These are phyloP conservation scores for Rhodocollybia butyracea DNA, from an alignment of 768 basidiomycete genomes.

Conservation along the genomic window DNA sequence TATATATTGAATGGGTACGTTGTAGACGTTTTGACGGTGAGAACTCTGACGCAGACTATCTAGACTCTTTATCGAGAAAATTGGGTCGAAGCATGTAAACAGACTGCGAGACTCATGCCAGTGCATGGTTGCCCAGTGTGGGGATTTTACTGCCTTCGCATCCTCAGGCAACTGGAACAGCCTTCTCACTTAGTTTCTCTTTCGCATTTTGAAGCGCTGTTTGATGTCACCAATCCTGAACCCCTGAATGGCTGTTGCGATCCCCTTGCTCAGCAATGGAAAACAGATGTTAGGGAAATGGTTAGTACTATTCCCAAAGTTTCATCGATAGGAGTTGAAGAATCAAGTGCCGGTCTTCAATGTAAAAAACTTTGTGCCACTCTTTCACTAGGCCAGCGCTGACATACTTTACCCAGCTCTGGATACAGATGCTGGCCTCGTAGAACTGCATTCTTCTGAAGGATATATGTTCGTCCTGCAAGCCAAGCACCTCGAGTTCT, in stretches of 20 bases:
- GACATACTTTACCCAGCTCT: not conserved
- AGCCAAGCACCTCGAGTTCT: not conserved
- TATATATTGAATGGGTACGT: not conserved
- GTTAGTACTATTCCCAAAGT: not conserved
- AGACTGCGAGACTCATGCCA: not conserved
- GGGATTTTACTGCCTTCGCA: not conserved
- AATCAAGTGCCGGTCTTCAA: not conserved
- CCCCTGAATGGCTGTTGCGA: not conserved
- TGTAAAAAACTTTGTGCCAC: not conserved
- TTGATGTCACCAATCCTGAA: not conserved
- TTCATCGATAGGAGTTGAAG: no score
- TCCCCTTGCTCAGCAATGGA: not conserved
- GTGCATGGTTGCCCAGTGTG: not conserved
- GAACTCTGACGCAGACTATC: not conserved
- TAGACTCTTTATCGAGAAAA: not conserved
- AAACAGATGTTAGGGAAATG: not conserved
- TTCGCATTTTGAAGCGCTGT: no score
- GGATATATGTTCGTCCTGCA: not conserved
- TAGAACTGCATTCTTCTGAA: not conserved
- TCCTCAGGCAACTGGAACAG: not conserved
- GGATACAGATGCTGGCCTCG: not conserved
- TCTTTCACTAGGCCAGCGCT: not conserved
- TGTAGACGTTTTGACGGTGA: not conserved
- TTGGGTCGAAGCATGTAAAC: not conserved
- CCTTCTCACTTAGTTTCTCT: no score